A percentile compares a stretch with the other conserved stretches of the same genome.
phyloP scores from a whole-genome alignment of 1,284 basidiomycete species.

The Pholiota adiposa region DNA sequence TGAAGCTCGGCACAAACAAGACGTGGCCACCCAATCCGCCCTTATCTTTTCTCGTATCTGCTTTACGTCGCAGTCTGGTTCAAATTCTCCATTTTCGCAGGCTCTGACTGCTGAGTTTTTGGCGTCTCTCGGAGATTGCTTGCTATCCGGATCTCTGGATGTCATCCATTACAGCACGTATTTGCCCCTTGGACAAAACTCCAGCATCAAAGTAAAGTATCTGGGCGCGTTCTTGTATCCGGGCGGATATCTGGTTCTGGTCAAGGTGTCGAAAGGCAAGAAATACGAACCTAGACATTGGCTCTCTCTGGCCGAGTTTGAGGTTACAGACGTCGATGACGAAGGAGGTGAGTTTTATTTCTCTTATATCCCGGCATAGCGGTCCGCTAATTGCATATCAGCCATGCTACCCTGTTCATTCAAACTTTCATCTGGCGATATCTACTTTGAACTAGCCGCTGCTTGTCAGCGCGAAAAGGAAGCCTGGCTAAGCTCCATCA shows the following conservation, averaged over 20 bases:
- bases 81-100: constrained; percentile 31
- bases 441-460: constrained; percentile 84
- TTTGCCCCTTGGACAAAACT: constrained; percentile 37
- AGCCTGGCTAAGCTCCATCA: constrained; percentile 78
- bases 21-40: constrained; percentile 68
- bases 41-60: constrained; percentile 72
- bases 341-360: constrained; percentile 58
- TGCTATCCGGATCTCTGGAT: constrained; percentile 83
- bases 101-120: constrained; percentile 59
- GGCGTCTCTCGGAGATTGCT: constrained; percentile 70
- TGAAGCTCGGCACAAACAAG: constrained; percentile 67
- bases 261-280: constrained; percentile 82
- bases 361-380: constrained; percentile 10
- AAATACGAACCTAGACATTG: constrained; percentile 87
- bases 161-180: constrained; percentile 70
- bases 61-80: constrained; percentile 33
- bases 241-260: constrained; percentile 84
- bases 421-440: constrained; percentile 66
- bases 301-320: constrained; percentile 77
- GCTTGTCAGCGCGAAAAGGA: constrained; percentile 83
- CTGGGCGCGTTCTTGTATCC: constrained; percentile 87
- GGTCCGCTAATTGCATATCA: constrained; percentile 32
- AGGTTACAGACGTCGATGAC: constrained; percentile 70
- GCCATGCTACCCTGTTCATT: constrained; percentile 83
- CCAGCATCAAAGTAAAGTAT: constrained; percentile 79